Evolutionary conservation across 2,329 filamentous ascomycete species (phyloP).

Genomic region (Sclerotiophoma versabilis): DNA sequence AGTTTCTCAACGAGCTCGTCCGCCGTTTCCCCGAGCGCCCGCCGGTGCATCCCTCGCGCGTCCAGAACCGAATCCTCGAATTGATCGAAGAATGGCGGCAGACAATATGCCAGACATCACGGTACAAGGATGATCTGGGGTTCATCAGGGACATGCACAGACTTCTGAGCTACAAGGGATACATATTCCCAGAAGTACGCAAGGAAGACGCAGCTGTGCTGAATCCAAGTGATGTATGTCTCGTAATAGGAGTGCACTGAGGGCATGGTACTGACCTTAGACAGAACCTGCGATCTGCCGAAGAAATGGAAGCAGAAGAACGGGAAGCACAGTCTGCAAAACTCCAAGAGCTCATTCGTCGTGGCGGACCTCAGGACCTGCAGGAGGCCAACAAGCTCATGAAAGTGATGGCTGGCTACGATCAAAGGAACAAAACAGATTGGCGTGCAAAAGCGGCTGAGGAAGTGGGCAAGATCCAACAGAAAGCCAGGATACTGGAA

Average conservation of each 20-base stretch:
- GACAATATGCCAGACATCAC: slow-evolving; percentile 97
- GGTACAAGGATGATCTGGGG: slow-evolving; percentile 95
- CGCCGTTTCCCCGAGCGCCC: slow-evolving; percentile 94
- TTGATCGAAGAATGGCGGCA: slow-evolving; percentile 97
- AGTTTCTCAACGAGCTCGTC: slow-evolving; percentile 98
- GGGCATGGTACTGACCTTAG: slow-evolving; percentile 24
- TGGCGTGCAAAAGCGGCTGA: slow-evolving; percentile 97
- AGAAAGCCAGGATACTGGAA: slow-evolving; percentile 90
- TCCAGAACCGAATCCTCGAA: slow-evolving; percentile 92
- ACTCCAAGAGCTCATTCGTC: slow-evolving; percentile 91
- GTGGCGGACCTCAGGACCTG: slow-evolving; percentile 89
- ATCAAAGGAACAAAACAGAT: slow-evolving; percentile 94
- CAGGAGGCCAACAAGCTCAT: slow-evolving; percentile 97
- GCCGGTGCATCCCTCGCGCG: slow-evolving; percentile 81
- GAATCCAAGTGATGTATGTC: slow-evolving; percentile 91
- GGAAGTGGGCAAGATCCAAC: slow-evolving; percentile 92
- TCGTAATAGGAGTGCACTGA: neutral
- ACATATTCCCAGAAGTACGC: slow-evolving; percentile 90
- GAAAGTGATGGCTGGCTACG: slow-evolving; percentile 99
- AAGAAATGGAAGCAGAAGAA: slow-evolving; percentile 99
- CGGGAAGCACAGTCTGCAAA: slow-evolving; percentile 96
- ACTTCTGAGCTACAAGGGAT: slow-evolving; percentile 94
- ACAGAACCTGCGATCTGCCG: slow-evolving; percentile 91
- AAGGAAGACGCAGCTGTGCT: slow-evolving; percentile 94
- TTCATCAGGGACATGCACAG: slow-evolving; percentile 98